Evolutionary conservation across 768 basidiomycete genomes (phyloP), one percentile per base, ranked within the genome.

Genomic region (Pleurotus tuoliensis): DNA sequence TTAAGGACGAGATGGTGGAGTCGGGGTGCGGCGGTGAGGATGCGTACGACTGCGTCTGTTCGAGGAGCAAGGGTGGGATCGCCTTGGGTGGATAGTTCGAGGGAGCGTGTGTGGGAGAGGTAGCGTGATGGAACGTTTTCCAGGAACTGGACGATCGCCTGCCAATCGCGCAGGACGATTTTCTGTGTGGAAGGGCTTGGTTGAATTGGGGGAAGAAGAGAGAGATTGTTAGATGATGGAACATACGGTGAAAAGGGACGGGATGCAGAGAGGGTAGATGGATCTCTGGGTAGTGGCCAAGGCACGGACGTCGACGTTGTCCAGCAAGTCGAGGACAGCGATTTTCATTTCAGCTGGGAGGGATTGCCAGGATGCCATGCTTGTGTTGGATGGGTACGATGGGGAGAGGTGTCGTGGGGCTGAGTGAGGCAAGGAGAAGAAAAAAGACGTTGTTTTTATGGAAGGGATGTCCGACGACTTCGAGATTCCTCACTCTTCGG

Each of bases 331-430:
- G 46, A 86, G 69, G 66, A 90, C 62, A 24, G 79, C 71, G 62
- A 86, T 75, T 69, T 82, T 83, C 67, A 90, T 82, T 61, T 90
- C 88, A 0, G 73, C 72, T 45, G 88, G 88, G 60, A 90, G 83
- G 20, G 67, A 49, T 58, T 75, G 63, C 88, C 88, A 89, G 62
- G 59, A 55, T 50, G 62, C 47, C 59, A 65, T 63, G 57, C 50
- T 61, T n/a, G 57, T 58, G 61, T 59, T 61, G 60, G 56, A 57
- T 44, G 56, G 49, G 59, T 58, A 46, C 53, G 56, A 40, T 22
- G 45, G n/a, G 46, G 55, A 16, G 58, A 47, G 56, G 40, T 45
- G 44, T 59, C 27, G 15, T 15, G 45, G 44, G 38, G 59, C n/a
- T 47, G 49, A 58, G 13, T 52, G 50, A 50, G 55, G 58, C 47